Percentiles rank a stretch among this genome's conserved stretches.
Evolutionary conservation across 1,284 basidiomycete genomes (phyloP).

Genomic region (Sanguinoderma infundibulare): DNA sequence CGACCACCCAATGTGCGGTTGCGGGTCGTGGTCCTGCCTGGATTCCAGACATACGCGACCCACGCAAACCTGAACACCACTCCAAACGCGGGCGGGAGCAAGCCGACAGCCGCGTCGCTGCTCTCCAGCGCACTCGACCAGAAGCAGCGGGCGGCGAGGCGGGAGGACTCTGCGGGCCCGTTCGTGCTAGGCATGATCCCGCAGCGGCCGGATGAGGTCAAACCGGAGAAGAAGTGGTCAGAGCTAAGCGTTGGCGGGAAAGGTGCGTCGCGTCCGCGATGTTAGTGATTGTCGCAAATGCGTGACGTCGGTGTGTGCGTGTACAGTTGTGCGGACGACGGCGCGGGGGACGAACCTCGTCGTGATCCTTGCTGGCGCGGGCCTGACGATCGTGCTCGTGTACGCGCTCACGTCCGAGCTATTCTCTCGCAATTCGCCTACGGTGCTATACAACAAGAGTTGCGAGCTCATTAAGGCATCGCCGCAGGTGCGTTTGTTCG

Average conservation of each 20-base stretch:
- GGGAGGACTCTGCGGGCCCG: constrained; percentile 74
- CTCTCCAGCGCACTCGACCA: constrained; percentile 73
- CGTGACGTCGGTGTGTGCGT: background rate
- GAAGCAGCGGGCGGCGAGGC: constrained; percentile 47
- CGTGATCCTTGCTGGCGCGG: constrained; percentile 85
- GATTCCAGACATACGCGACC: constrained; percentile 16
- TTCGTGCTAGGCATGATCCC: constrained; percentile 80
- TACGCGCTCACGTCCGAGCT: constrained; percentile 89
- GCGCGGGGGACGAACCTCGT: constrained; percentile 81
- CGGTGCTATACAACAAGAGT: constrained; percentile 86
- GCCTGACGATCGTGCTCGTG: constrained; percentile 79
- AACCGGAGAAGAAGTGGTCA: constrained; percentile 77
- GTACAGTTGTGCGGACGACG: constrained; percentile 76
- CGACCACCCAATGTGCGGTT: background rate
- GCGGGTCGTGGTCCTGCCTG: constrained; percentile 7
- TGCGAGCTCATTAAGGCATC: constrained; percentile 85
- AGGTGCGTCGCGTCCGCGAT: constrained; percentile 50
- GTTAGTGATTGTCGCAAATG: background rate
- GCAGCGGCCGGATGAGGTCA: constrained; percentile 54
- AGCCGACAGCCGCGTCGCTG: constrained; percentile 53
- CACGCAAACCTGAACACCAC: constrained; percentile 18
- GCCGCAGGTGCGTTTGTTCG: constrained; percentile 53
- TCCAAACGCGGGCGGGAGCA: constrained; percentile 22
- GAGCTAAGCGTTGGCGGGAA: constrained; percentile 84
- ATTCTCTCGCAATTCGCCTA: constrained; percentile 92